These are phyloP conservation scores for Primulina huaijiensis DNA, from an alignment of 257 asterid species.

Conservation along the genomic window DNA sequence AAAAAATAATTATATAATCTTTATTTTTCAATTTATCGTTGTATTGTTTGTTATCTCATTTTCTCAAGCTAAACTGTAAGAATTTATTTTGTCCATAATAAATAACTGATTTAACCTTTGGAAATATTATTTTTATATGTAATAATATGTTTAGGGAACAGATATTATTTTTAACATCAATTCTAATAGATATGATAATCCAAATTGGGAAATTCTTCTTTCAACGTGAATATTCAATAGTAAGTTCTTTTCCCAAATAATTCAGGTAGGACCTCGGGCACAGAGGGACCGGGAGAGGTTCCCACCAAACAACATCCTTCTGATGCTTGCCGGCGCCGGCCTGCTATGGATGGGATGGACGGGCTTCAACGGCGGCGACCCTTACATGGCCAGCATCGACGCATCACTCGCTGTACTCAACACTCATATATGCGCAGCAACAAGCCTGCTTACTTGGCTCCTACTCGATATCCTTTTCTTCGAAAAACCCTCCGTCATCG, in stretches of 20 bases:
- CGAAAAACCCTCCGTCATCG: constrained; percentile 72
- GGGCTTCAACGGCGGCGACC: constrained; percentile 84
- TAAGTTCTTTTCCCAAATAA: background rate
- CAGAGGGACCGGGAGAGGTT: constrained; percentile 56
- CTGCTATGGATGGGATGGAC: constrained; percentile 90
- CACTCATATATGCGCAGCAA: constrained; percentile 65
- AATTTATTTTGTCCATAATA: too few relatives aligned
- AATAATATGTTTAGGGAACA: too few relatives aligned
- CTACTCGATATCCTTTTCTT: constrained; percentile 63
- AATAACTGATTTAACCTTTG: too few relatives aligned
- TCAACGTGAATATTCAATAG: too few relatives aligned
- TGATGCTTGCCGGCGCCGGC: constrained; percentile 79
- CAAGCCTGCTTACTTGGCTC: constrained; percentile 78
- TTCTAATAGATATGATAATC: too few relatives aligned
- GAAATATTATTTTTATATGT: too few relatives aligned
- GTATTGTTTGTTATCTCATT: too few relatives aligned
- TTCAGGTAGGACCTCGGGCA: constrained; percentile 73
- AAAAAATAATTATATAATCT: too few relatives aligned
- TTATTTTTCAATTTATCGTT: too few relatives aligned
- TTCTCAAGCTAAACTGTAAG: too few relatives aligned
- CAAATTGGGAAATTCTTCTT: too few relatives aligned
- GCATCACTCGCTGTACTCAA: constrained; percentile 75
- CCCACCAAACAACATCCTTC: constrained; percentile 63
- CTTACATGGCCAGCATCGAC: constrained; percentile 59
- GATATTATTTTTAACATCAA: too few relatives aligned